Base-by-base conservation (phyloP, 306 rosid species). In the Cicer bijugum region DNA sequence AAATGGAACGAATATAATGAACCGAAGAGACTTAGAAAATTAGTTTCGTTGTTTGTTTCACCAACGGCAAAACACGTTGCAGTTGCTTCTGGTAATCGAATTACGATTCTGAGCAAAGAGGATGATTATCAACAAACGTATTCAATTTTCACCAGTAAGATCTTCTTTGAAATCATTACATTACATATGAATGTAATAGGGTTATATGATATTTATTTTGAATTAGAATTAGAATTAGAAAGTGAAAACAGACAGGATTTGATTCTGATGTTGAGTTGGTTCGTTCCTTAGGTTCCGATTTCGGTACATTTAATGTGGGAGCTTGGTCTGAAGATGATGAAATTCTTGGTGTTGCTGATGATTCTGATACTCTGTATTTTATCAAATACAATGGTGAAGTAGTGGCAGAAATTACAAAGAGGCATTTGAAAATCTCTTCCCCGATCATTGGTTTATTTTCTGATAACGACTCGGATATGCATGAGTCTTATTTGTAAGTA, bases 291-390 rank as follows among this genome's bases (percentile, higher is more conserved):
- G 97, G 87, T 72, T 12, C 87, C 51, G 79, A 72, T 77, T 77
- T 80, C 76, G 74, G 89, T 85, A 85, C 96, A 67, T 94, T 87
- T 88, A 87, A 87, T 56, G 64, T 86, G 46, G 99, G 99, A 78
- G 78, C 90, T 70, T 94, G 97, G 97, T 94, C 99, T 1, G 93
- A 87, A 52, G 85, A 84, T 63, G 92, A 89, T 67, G 89, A 88
- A 56, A 68, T 91, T 88, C 96, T 94, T 64, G 97, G 97, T 58
- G 88, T 94, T 78, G 86, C 79, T 69, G 97, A 91, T 70, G 91
- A 94, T 40, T 76, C 74, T 46, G 90, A 88, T 80, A 84, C 91
- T 7, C 67, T 94, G 33, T 90, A 87, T 88, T 89, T 94, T 81
- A 82, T 94, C 82, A 91, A 90, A 78, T 82, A 78, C 46, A 88